Conservation (phyloP, 768 basidiomycete species). For the Coprinopsis sp. region DNA sequence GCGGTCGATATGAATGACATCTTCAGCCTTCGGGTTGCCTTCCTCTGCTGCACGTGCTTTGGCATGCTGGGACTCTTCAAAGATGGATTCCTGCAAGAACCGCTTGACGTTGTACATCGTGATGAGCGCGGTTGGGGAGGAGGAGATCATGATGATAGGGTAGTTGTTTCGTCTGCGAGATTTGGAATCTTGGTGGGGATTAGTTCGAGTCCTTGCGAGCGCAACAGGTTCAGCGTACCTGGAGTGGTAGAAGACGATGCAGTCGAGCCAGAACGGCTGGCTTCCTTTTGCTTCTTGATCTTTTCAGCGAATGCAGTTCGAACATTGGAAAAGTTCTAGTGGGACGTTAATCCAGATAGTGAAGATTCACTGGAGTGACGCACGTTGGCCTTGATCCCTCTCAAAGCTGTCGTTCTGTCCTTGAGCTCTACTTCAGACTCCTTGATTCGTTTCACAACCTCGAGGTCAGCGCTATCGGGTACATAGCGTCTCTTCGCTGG, state of each 20-base stretch:
- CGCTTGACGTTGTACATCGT: conserved; percentile 97
- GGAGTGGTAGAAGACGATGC: conserved; percentile 36
- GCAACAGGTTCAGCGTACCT: too few relatives aligned
- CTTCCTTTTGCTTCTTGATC: conserved; percentile 72
- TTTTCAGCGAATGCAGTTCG: conserved; percentile 66
- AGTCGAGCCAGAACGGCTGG: conserved; percentile 46
- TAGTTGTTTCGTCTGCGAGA: conserved; percentile 61
- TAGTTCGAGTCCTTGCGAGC: too few relatives aligned
- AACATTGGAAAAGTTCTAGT: conserved; percentile 79
- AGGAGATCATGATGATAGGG: conserved; percentile 97
- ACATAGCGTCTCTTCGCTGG: conserved; percentile 74
- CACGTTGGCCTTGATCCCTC: conserved; percentile 82
- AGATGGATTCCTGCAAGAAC: conserved; percentile 88
- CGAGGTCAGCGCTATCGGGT: conserved; percentile 70
- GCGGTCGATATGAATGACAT: conserved; percentile 84
- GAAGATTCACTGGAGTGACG: conserved; percentile 23
- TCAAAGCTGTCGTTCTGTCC: conserved; percentile 78
- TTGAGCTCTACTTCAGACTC: conserved; percentile 72
- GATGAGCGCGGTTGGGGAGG: conserved; percentile 89
- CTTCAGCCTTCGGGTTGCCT: conserved; percentile 72
- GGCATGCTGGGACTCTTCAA: conserved; percentile 73
- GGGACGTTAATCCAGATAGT: neutral
- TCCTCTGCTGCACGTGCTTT: conserved; percentile 63
- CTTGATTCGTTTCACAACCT: conserved; percentile 82
- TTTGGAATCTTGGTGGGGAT: conserved; percentile 43